These are phyloP conservation scores for Barnettozyma hawaiiensis DNA, from an alignment of 1,139 yeast species.

Conservation along the genomic window DNA sequence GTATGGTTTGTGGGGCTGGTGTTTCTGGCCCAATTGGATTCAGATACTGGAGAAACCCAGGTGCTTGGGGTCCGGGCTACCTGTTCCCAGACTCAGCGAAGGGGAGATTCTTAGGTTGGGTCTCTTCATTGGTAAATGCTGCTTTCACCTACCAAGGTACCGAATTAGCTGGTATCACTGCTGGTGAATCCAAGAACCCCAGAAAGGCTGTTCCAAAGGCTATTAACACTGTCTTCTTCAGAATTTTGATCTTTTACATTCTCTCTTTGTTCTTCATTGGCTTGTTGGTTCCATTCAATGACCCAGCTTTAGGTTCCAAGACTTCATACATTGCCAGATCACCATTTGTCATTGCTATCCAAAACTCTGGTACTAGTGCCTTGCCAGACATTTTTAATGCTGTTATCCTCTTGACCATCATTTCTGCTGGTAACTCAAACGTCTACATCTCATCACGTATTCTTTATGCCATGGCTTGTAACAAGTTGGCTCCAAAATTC, in stretches of 20 bases:
- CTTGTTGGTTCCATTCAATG: slow-evolving; percentile 63
- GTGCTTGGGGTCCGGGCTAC: slow-evolving; percentile 49
- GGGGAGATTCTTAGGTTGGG: slow-evolving; percentile 55
- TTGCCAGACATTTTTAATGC: slow-evolving; percentile 54
- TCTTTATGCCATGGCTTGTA: slow-evolving; percentile 46
- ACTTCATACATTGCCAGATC: slow-evolving; percentile 43
- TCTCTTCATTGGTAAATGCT: slow-evolving; percentile 56
- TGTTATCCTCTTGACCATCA: slow-evolving; percentile 45
- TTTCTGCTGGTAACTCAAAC: slow-evolving; percentile 59
- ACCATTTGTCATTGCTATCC: slow-evolving; percentile 51
- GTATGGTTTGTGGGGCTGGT: slow-evolving; percentile 70
- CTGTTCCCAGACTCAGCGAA: slow-evolving; percentile 34
- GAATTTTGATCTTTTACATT: slow-evolving; percentile 65
- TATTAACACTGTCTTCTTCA: slow-evolving; percentile 66
- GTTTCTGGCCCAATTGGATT: slow-evolving; percentile 62
- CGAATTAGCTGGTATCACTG: slow-evolving; percentile 65
- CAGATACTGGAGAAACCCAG: slow-evolving; percentile 62
- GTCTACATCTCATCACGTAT: slow-evolving; percentile 44
- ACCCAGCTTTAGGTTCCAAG: slow-evolving; percentile 41
- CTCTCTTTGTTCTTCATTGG: slow-evolving; percentile 64
- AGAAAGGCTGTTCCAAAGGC: slow-evolving; percentile 72
- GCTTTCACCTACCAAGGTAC: slow-evolving; percentile 75
- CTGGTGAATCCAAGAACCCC: slow-evolving; percentile 73
- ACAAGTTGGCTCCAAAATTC: slow-evolving; percentile 45
- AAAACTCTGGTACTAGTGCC: slow-evolving; percentile 38